Evolutionary conservation across 2,329 filamentous ascomycete genomes (phyloP), one percentile per base, ranked within the genome.

Genomic region (Neurospora crassa): DNA sequence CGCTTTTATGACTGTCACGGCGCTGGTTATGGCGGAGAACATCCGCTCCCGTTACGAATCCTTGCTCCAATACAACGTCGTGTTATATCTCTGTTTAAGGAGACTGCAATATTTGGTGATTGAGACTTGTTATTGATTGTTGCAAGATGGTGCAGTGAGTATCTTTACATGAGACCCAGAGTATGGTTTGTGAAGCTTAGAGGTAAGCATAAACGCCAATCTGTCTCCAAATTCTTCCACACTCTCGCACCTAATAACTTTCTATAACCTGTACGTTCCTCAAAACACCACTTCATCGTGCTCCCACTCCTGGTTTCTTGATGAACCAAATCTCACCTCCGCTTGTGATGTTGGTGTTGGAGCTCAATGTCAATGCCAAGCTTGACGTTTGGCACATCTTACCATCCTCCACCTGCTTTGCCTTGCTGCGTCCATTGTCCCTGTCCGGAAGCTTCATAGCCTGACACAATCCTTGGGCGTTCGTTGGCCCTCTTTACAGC

Each of bases 1-100:
- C 1, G 91, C 91, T 0, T 92, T 92, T 78, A 85, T 91, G 11
- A 94, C 92, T 0, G 91, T 94, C 5, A 82, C 89, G 0, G 86
- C 90, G 0, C 83, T 94, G 20, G 91, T 89, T 0, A 86, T 94
- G 76, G 91, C 94, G 77, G 84, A 89, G 71, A 82, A 84, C 16
- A 92, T 93, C 72, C 83, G 86, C 59, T 77, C 83, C 3, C 85
- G 90, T 42, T 94, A 93, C 75, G 81, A 86, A 20, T 77, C 73
- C 0, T 83, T 93, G 2, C 84, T 93, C 10, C 79, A 80, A 4
- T 78, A 83, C 1, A 91, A 93, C 76, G 87, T 91, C 16, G 79
- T 76, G 1, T 18, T 16, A 16, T 11, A 18, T 63, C 7, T 63
- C 29, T 16, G 16, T 18, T 8, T 63, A 18, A 12, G 20, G 24